Evolutionary conservation across 495 filamentous ascomycete genomes (phyloP).

Genomic region (Penicillium dipodomyicola): DNA sequence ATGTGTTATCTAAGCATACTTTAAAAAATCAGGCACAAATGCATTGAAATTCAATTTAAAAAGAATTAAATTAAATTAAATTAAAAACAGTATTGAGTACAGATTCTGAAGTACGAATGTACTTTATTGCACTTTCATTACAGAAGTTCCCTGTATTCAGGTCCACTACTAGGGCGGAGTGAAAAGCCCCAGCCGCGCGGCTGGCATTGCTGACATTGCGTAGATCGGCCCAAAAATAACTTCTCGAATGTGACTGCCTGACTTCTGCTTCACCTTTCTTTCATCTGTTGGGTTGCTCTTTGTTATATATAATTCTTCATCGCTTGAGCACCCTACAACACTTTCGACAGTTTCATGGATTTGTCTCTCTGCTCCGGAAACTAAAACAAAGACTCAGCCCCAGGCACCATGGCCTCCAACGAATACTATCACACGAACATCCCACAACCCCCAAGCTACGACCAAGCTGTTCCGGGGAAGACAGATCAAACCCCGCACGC

Average conservation of each 20-base stretch:
- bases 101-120: too few relatives aligned
- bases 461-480: slow-evolving; percentile 32
- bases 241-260: slow-evolving; percentile 22
- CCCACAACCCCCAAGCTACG: slow-evolving; percentile 44
- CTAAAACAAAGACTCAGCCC: slow-evolving; percentile 11
- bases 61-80: too few relatives aligned
- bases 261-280: slow-evolving; percentile 12
- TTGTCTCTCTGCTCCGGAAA: neutral
- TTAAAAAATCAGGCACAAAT: too few relatives aligned
- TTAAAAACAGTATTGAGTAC: too few relatives aligned
- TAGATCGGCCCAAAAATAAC: slow-evolving; percentile 34
- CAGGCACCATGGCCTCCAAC: slow-evolving; percentile 71
- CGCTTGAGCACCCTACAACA: neutral
- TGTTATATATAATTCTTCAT: slow-evolving; percentile 2
- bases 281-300: slow-evolving; percentile 7
- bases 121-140: too few relatives aligned
- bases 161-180: too few relatives aligned
- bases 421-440: slow-evolving; percentile 67
- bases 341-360: slow-evolving; percentile 7
- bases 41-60: too few relatives aligned
- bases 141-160: too few relatives aligned
- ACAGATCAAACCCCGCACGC: slow-evolving; percentile 31
- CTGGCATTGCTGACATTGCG: slow-evolving; percentile 23
- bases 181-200: slow-evolving; percentile 21
- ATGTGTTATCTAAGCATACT: too few relatives aligned